A percentile compares a stretch with the other conserved stretches of the same genome.
phyloP scores from a whole-genome alignment of 805 yeast genomes.

The Saturnispora sekii region DNA sequence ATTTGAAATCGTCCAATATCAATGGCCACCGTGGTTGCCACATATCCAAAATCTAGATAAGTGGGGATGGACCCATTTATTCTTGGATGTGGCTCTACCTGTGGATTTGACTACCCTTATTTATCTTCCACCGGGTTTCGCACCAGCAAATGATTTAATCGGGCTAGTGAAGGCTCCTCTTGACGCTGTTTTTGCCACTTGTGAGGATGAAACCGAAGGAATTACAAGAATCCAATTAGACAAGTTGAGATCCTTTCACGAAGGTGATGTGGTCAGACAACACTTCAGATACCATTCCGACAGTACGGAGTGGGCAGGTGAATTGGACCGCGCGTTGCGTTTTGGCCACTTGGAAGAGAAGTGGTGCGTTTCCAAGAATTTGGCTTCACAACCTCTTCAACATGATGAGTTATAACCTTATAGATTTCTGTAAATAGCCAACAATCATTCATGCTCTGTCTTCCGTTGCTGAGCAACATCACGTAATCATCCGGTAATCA shows the following conservation, averaged over 20 bases:
- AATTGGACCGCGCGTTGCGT: slow-evolving; percentile 89
- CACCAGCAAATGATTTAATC: too few species aligned
- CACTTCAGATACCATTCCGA: slow-evolving; percentile 77
- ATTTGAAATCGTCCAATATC: slow-evolving; percentile 71
- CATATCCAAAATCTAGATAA: slow-evolving; percentile 78
- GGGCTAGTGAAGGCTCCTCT: too few species aligned
- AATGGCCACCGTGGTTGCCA: slow-evolving; percentile 90
- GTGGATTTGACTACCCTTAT: too few species aligned
- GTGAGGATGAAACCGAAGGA: too few species aligned
- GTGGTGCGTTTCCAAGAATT: too few species aligned
- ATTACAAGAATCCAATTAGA: slow-evolving; percentile 33
- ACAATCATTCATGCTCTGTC: too few species aligned
- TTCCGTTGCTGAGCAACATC: too few species aligned
- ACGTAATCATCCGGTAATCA: too few species aligned
- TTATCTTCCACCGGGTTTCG: too few species aligned
- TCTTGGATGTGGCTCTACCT: too few species aligned
- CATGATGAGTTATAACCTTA: slow-evolving; percentile 2
- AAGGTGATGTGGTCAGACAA: slow-evolving; percentile 73
- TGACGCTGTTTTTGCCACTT: too few species aligned
- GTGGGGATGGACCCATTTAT: slow-evolving; percentile 43
- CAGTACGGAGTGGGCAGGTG: slow-evolving; percentile 70
- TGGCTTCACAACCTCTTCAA: neutral
- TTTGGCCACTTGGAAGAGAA: slow-evolving; percentile 57
- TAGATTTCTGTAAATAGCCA: too few species aligned
- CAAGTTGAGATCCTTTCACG: slow-evolving; percentile 50